Percentiles rank a stretch among this genome's conserved stretches.
These are phyloP conservation scores for Termitomyces sp. DNA, from an alignment of 1,284 basidiomycete species.

Conservation along the genomic window DNA sequence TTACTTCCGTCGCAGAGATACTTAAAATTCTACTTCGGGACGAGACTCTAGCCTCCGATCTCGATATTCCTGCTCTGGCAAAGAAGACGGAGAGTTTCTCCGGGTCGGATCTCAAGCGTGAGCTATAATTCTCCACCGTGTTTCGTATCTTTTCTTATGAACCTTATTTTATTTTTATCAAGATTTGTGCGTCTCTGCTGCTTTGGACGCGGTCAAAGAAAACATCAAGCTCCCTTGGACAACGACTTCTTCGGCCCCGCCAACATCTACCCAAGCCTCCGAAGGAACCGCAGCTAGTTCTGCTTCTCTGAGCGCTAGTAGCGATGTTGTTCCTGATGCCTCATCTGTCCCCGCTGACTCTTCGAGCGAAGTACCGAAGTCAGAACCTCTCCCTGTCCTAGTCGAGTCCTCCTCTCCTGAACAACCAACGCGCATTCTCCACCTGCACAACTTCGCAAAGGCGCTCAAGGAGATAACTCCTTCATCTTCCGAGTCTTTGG, in stretches of 20 bases:
- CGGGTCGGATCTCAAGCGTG: slow-evolving; percentile 91
- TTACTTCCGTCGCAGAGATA: slow-evolving; percentile 52
- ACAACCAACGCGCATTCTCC: slow-evolving; percentile 40
- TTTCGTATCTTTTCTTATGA: slow-evolving; percentile 7
- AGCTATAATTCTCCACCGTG: slow-evolving; percentile 27
- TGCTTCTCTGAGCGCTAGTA: neutral
- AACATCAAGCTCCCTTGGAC: slow-evolving; percentile 73
- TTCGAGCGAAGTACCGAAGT: neutral
- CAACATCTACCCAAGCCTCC: neutral
- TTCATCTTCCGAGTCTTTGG: slow-evolving; percentile 76
- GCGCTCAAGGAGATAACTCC: slow-evolving; percentile 85
- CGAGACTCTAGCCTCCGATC: slow-evolving; percentile 65
- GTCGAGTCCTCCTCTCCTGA: slow-evolving; percentile 11
- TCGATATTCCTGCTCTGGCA: slow-evolving; percentile 63
- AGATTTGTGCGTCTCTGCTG: slow-evolving; percentile 89
- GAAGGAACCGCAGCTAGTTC: neutral
- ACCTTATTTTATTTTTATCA: too few relatives aligned
- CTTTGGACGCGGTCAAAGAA: slow-evolving; percentile 85
- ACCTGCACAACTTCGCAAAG: slow-evolving; percentile 67
- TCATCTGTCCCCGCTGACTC: neutral
- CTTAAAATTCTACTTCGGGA: slow-evolving; percentile 78
- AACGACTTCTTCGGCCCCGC: neutral
- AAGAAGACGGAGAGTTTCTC: slow-evolving; percentile 82
- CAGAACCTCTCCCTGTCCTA: slow-evolving; percentile 5
- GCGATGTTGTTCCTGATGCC: neutral